Percentiles rank a stretch among this genome's conserved stretches.
phyloP scores from a whole-genome alignment of 2,329 filamentous ascomycete species.

The Epichloe uncinata region DNA sequence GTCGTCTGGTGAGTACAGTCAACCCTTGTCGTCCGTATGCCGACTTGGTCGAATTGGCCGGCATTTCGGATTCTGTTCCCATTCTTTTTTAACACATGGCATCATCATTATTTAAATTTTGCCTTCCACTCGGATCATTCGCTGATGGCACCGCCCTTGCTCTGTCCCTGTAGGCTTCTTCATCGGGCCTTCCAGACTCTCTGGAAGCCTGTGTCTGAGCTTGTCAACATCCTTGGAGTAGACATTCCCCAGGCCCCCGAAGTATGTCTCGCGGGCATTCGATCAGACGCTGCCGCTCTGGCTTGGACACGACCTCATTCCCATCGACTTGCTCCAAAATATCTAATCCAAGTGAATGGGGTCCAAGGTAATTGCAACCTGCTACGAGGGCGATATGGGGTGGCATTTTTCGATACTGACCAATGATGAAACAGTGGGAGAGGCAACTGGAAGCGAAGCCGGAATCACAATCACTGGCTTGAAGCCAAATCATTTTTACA shows the following conservation, averaged over 20 bases:
- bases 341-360: slow-evolving; percentile 87
- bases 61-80: too few species aligned
- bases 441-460: slow-evolving; percentile 43
- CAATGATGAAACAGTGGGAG: slow-evolving; percentile 51
- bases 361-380: slow-evolving; percentile 56
- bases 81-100: neutral
- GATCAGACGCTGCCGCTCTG: slow-evolving; percentile 72
- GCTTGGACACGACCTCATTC: slow-evolving; percentile 71
- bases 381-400: neutral
- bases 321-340: slow-evolving; percentile 63
- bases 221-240: slow-evolving; percentile 82
- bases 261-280: slow-evolving; percentile 82
- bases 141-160: neutral
- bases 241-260: slow-evolving; percentile 85
- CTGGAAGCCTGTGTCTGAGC: slow-evolving; percentile 77
- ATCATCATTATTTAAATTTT: too few species aligned
- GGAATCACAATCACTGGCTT: slow-evolving; percentile 83
- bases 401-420: neutral
- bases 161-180: slow-evolving; percentile 47
- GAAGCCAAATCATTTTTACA: slow-evolving; percentile 79
- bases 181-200: slow-evolving; percentile 80
- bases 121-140: neutral
- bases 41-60: neutral
- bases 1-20: slow-evolving; percentile 35
- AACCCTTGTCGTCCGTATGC: slow-evolving; percentile 1